Evolutionary conservation across 805 yeast genomes (phyloP).

Genomic region (Brettanomyces anomalus): DNA sequence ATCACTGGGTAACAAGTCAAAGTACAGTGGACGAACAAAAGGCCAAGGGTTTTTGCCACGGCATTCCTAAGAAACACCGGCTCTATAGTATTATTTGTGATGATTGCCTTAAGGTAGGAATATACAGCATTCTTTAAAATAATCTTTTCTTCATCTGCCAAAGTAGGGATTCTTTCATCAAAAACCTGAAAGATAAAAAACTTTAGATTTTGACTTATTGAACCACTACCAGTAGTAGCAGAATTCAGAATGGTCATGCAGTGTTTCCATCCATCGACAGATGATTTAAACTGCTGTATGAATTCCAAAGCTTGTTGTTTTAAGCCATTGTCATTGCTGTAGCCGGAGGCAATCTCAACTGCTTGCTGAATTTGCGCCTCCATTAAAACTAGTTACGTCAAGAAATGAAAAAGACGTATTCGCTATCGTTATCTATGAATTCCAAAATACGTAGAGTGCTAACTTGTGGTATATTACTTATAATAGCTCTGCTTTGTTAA

Average conservation of each 20-base stretch:
- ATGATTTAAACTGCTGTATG: constrained; percentile 42
- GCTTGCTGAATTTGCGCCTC: constrained; percentile 74
- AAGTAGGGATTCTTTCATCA: constrained; percentile 41
- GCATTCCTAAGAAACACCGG: constrained; percentile 44
- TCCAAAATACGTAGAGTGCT: background rate
- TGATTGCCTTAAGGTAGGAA: constrained; percentile 28
- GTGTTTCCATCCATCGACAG: constrained; percentile 47
- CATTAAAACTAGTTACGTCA: constrained; percentile 13
- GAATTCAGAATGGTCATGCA: constrained; percentile 37
- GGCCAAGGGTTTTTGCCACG: constrained; percentile 45
- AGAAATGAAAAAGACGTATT: background rate
- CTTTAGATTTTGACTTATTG: constrained; percentile 40
- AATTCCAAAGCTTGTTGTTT: constrained; percentile 53
- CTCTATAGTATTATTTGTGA: constrained; percentile 22
- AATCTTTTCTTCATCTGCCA: constrained; percentile 37
- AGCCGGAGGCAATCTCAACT: constrained; percentile 65
- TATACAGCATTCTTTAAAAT: constrained; percentile 41
- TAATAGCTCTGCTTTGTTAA: background rate
- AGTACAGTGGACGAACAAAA: constrained; percentile 41
- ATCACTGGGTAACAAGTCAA: constrained; percentile 40
- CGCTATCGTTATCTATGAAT: background rate
- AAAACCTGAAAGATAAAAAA: constrained; percentile 67
- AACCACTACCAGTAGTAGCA: constrained; percentile 14
- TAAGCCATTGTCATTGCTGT: constrained; percentile 50
- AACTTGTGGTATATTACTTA: background rate